These are phyloP conservation scores for Suillus sp. DNA, from an alignment of 768 basidiomycete species.

Conservation along the genomic window DNA sequence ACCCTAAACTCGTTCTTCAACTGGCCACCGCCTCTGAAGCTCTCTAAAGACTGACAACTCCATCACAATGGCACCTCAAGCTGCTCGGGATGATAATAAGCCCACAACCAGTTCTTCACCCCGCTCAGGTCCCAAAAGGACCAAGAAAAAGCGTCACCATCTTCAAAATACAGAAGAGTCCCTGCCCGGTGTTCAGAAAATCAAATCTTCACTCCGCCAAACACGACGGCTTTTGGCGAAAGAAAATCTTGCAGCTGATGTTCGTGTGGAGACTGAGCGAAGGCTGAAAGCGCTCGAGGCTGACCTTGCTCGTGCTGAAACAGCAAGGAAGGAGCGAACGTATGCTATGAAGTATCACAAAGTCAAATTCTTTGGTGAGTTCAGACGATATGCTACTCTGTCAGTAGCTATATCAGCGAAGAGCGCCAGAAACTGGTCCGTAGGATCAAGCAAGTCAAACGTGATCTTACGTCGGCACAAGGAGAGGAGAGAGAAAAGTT, in stretches of 20 bases:
- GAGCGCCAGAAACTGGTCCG: slow-evolving; percentile 87
- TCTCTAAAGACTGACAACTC: neutral
- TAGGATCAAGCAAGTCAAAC: slow-evolving; percentile 72
- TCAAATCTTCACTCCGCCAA: slow-evolving; percentile 85
- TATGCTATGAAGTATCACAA: slow-evolving; percentile 83
- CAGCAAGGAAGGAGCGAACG: slow-evolving; percentile 65
- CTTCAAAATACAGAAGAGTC: slow-evolving; percentile 21
- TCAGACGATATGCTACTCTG: neutral
- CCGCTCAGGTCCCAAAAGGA: neutral
- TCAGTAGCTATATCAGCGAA: slow-evolving; percentile 31
- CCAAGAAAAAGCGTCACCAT: slow-evolving; percentile 17
- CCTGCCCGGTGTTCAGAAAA: slow-evolving; percentile 75
- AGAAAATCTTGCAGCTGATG: slow-evolving; percentile 84
- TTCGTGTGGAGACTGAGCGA: slow-evolving; percentile 80
- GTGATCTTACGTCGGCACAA: slow-evolving; percentile 42
- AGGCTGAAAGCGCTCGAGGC: slow-evolving; percentile 72
- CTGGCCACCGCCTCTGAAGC: neutral
- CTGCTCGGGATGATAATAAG: neutral
- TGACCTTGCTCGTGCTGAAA: slow-evolving; percentile 68
- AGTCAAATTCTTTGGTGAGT: slow-evolving; percentile 90
- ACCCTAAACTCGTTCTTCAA: slow-evolving; percentile 20
- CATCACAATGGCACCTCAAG: neutral
- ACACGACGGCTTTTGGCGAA: slow-evolving; percentile 81
- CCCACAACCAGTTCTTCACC: neutral
- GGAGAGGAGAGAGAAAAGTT: slow-evolving; percentile 43